A percentile compares a stretch with the other conserved stretches of the same genome.
Conservation (phyloP, 75 land plant genomes). For the Gnetum montanum region DNA sequence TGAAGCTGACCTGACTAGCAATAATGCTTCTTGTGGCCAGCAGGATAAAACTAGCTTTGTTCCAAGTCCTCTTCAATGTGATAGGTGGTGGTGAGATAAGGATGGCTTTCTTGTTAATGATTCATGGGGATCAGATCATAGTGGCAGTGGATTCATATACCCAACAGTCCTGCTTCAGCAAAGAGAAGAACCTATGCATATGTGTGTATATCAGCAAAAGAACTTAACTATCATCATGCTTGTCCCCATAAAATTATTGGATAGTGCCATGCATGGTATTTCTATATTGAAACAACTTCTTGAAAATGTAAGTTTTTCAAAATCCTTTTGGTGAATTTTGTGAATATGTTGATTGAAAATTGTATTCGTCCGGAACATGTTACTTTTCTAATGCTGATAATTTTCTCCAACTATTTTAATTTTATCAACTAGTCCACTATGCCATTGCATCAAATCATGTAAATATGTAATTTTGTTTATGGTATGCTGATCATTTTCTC, state of each 20-base stretch:
- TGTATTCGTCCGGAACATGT: too few relatives aligned
- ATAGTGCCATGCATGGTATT: slow-evolving; percentile 55
- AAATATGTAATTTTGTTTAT: too few relatives aligned
- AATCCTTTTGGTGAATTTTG: too few relatives aligned
- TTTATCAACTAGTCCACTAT: too few relatives aligned
- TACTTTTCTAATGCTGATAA: too few relatives aligned
- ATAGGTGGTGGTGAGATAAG: slow-evolving; percentile 73
- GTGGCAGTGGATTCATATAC: slow-evolving; percentile 16
- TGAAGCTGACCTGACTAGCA: slow-evolving; percentile 13
- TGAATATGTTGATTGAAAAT: too few relatives aligned
- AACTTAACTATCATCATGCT: slow-evolving; percentile 66
- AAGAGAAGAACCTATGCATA: slow-evolving; percentile 60
- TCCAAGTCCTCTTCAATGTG: slow-evolving; percentile 63
- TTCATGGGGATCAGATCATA: slow-evolving; percentile 48
- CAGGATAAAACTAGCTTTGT: slow-evolving; percentile 14
- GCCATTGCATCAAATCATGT: too few relatives aligned
- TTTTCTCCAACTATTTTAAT: too few relatives aligned
- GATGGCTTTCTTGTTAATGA: slow-evolving; percentile 87
- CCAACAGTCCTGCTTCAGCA: slow-evolving; percentile 70
- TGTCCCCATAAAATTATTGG: slow-evolving; percentile 48
- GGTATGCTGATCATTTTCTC: too few relatives aligned
- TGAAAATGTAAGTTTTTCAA: slow-evolving; percentile 74
- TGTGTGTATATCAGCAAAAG: slow-evolving; percentile 67
- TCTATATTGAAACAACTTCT: slow-evolving; percentile 55
- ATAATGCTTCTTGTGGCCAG: slow-evolving; percentile 30